Conservation (phyloP, 257 asterid species). For the Jacaranda mimosifolia region DNA sequence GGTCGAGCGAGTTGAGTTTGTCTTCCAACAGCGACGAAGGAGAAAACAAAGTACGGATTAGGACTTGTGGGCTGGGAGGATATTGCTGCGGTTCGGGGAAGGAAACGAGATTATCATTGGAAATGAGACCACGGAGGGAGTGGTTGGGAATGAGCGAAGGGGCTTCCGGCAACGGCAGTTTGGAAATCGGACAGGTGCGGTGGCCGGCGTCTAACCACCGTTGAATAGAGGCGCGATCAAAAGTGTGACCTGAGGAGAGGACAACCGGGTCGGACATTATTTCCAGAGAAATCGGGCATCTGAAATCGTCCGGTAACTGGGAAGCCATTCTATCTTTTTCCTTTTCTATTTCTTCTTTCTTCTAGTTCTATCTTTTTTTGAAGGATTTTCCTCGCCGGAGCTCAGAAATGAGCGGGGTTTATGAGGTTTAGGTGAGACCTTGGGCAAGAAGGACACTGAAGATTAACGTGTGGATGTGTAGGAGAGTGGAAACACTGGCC, state of each 20-base stretch:
- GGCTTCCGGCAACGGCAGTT: constrained; percentile 83
- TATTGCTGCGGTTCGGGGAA: constrained; percentile 55
- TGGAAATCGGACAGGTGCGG: constrained; percentile 91
- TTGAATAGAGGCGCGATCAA: constrained; percentile 91
- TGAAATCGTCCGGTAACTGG: constrained; percentile 84
- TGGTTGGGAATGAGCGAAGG: constrained; percentile 91
- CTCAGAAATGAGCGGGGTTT: constrained; percentile 44
- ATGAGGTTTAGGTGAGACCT: constrained; percentile 59
- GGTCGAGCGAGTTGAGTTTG: constrained; percentile 67
- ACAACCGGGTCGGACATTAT: constrained; percentile 98
- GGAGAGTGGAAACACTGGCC: not conserved
- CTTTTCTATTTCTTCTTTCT: not conserved
- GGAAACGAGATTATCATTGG: constrained; percentile 71
- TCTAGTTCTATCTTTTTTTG: no score
- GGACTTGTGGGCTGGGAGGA: constrained; percentile 60
- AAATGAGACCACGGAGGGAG: constrained; percentile 91
- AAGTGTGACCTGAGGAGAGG: constrained; percentile 96
- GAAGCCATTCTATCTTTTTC: constrained; percentile 40
- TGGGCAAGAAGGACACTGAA: constrained; percentile 22
- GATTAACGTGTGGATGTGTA: constrained; percentile 51
- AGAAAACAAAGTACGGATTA: constrained; percentile 60
- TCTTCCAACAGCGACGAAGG: constrained; percentile 47
- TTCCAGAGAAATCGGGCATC: constrained; percentile 92
- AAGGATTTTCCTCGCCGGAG: not conserved
- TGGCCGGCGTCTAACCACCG: constrained; percentile 97